Evolutionary conservation across 306 rosid genomes (phyloP).

Genomic region (Rubus idaeus): DNA sequence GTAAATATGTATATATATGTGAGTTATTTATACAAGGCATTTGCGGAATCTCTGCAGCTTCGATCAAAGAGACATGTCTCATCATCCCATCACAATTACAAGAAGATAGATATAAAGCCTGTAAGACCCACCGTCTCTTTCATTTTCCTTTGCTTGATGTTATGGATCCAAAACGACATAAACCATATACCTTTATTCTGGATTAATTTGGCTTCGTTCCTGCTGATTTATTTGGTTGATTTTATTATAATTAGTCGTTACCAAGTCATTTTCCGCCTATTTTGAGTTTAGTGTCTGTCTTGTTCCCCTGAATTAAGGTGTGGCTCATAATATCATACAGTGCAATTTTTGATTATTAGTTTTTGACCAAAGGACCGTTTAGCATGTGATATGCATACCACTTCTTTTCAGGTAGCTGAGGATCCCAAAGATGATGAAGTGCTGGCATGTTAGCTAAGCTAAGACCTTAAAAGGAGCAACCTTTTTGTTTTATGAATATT

Average conservation of each 20-base stretch:
- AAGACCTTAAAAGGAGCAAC: conserved; percentile 16
- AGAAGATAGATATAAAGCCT: conserved; percentile 33
- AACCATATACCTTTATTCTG: conserved; percentile 37
- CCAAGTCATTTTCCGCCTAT: conserved; percentile 36
- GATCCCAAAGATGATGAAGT: conserved; percentile 11
- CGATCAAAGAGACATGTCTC: conserved; percentile 45
- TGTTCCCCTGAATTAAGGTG: conserved; percentile 1
- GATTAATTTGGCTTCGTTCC: conserved; percentile 34
- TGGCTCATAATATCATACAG: conserved; percentile 26
- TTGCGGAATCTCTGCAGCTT: conserved; percentile 7
- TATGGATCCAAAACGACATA: conserved; percentile 37
- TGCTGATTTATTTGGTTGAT: conserved; percentile 20
- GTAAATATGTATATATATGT: neutral
- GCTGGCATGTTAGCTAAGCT: conserved; percentile 12
- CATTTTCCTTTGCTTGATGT: conserved; percentile 29
- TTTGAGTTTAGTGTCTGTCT: conserved; percentile 45
- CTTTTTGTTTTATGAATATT: conserved; percentile 13
- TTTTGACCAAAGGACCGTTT: conserved; percentile 36
- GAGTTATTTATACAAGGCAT: neutral
- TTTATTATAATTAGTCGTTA: conserved; percentile 35
- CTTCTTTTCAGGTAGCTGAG: neutral
- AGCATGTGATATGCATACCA: conserved; percentile 19
- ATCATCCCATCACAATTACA: conserved; percentile 41
- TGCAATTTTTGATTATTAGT: conserved; percentile 8
- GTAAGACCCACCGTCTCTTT: conserved; percentile 41